Percentiles rank a stretch among this genome's conserved stretches.
Conservation (phyloP, 345 rosid species). For the Syzygium aqueum region DNA sequence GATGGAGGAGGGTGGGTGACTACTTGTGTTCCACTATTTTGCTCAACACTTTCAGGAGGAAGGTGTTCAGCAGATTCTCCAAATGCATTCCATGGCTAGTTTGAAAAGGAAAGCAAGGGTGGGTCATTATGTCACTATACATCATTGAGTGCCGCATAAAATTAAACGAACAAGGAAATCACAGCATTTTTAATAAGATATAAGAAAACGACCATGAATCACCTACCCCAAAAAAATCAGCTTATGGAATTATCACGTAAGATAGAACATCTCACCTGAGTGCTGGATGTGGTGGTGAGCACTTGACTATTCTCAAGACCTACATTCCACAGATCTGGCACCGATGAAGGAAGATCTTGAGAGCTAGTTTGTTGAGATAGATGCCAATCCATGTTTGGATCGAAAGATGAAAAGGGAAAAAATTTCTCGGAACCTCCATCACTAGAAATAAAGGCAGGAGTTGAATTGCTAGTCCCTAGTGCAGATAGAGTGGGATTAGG, state of each 20-base stretch:
- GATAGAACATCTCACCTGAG: constrained; percentile 36
- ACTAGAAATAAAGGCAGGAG: constrained; percentile 15
- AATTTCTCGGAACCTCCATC: constrained; percentile 20
- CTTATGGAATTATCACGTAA: background rate
- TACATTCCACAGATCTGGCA: constrained; percentile 41
- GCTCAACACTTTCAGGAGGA: constrained; percentile 24
- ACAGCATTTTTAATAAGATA: background rate
- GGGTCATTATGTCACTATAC: background rate
- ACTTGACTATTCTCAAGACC: constrained; percentile 22
- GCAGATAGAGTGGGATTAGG: constrained; percentile 28
- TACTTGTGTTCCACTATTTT: constrained; percentile 20
- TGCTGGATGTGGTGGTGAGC: constrained; percentile 10
- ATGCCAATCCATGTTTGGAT: constrained; percentile 43
- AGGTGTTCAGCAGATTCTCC: constrained; percentile 21
- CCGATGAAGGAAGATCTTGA: constrained; percentile 23
- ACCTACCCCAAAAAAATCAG: background rate
- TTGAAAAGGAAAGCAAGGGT: constrained; percentile 5
- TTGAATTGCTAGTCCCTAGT: constrained; percentile 14
- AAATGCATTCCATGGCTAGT: constrained; percentile 86
- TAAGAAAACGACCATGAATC: background rate
- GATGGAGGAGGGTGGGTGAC: constrained; percentile 21
- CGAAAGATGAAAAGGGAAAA: constrained; percentile 32
- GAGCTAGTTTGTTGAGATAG: constrained; percentile 25
- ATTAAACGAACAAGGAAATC: background rate
- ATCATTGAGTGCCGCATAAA: background rate